phyloP scores from a whole-genome alignment of 306 rosid species.

The Chamaecrista fasciculata region DNA sequence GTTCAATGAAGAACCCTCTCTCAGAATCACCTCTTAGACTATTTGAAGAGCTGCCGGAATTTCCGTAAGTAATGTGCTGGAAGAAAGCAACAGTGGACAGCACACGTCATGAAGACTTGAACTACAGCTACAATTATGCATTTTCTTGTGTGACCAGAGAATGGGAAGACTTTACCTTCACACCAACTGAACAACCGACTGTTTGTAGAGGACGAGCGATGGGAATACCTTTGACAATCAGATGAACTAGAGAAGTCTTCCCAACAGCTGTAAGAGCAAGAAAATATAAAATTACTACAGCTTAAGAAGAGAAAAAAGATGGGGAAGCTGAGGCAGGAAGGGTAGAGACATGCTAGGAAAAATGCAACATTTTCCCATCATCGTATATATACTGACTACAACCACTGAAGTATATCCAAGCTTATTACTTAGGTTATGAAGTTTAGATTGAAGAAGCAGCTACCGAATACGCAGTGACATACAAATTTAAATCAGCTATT shows the following conservation, averaged over 20 bases:
- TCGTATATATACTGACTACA: no score
- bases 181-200: slow-evolving; percentile 70
- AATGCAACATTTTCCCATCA: no score
- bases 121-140: slow-evolving; percentile 7
- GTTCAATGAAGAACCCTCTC: slow-evolving; percentile 72
- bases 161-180: slow-evolving; percentile 44
- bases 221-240: slow-evolving; percentile 62
- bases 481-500: neutral
- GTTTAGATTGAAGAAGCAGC: neutral
- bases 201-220: slow-evolving; percentile 54
- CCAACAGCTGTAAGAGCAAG: slow-evolving; percentile 54
- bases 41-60: slow-evolving; percentile 64
- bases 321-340: no score
- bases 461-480: neutral
- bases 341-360: no score
- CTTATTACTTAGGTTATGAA: neutral
- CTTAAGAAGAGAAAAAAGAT: neutral
- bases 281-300: neutral
- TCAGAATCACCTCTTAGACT: slow-evolving; percentile 63
- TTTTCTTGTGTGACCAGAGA: slow-evolving; percentile 9
- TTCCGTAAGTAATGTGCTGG: slow-evolving; percentile 58
- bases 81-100: slow-evolving; percentile 13
- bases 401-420: no score
- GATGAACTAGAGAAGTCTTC: slow-evolving; percentile 67
- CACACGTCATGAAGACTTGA: slow-evolving; percentile 8